phyloP scores from a whole-genome alignment of 2,329 filamentous ascomycete genomes.

The Coniella vitis region DNA sequence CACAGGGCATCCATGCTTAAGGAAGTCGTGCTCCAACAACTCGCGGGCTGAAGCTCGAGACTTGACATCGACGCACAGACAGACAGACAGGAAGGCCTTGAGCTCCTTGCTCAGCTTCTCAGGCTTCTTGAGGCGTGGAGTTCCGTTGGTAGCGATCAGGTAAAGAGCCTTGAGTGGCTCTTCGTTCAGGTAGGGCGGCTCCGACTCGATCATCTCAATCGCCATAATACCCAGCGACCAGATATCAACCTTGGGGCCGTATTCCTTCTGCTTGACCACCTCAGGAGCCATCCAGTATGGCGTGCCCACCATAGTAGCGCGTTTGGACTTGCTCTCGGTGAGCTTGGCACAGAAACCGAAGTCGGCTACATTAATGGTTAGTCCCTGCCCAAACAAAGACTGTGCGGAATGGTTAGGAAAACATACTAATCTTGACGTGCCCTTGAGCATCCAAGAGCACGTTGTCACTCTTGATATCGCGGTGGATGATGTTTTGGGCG shows the following conservation, averaged over 20 bases:
- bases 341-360: slow-evolving; percentile 99
- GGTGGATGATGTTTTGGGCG: slow-evolving; percentile 93
- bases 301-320: slow-evolving; percentile 97
- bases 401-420: background rate
- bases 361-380: slow-evolving; percentile 61
- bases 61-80: slow-evolving; percentile 93
- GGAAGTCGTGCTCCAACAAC: slow-evolving; percentile 84
- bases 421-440: slow-evolving; percentile 95
- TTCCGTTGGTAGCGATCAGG: slow-evolving; percentile 96
- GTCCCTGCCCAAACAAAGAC: slow-evolving; percentile 9
- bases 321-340: slow-evolving; percentile 92
- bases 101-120: slow-evolving; percentile 97
- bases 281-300: slow-evolving; percentile 99
- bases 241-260: slow-evolving; percentile 96
- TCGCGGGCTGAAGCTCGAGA: slow-evolving; percentile 88
- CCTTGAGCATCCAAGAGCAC: slow-evolving; percentile 89
- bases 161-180: slow-evolving; percentile 96
- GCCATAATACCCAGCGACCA: slow-evolving; percentile 99
- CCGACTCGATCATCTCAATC: slow-evolving; percentile 99
- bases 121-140: slow-evolving; percentile 92
- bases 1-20: slow-evolving; percentile 83
- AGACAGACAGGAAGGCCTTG: slow-evolving; percentile 93
- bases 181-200: slow-evolving; percentile 96
- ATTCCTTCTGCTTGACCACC: slow-evolving; percentile 98
- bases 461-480: slow-evolving; percentile 99